Conservation (phyloP, 129 eudicot species). For the Rutidosis leptorrhynchoides region DNA sequence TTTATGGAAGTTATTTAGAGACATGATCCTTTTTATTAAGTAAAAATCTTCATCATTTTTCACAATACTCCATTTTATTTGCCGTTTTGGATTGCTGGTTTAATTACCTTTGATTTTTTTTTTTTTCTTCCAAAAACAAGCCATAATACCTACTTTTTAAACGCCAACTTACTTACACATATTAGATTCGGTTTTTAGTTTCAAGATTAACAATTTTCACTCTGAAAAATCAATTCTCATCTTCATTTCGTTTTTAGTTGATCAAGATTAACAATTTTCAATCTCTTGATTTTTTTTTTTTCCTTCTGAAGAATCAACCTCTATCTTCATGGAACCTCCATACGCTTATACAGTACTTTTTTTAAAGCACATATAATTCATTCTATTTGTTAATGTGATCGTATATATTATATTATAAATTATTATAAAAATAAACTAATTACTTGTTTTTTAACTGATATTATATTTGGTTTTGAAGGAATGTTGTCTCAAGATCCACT, state of each 20-base stretch:
- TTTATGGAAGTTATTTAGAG: too few species aligned
- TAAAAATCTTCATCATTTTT: neutral
- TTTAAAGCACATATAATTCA: too few species aligned
- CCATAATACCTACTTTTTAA: neutral
- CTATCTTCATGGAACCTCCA: neutral
- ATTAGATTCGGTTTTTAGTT: too few species aligned
- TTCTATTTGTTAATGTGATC: neutral
- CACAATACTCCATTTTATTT: neutral
- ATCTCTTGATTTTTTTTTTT: neutral
- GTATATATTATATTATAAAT: neutral
- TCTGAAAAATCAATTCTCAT: too few species aligned
- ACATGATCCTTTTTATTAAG: neutral
- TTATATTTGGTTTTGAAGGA: constrained; percentile 27
- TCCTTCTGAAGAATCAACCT: neutral
- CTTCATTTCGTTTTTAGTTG: neutral
- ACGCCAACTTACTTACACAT: neutral
- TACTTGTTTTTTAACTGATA: too few species aligned
- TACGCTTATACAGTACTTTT: neutral
- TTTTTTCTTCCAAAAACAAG: neutral
- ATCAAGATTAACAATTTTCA: neutral
- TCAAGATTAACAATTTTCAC: too few species aligned
- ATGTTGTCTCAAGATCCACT: constrained; percentile 46
- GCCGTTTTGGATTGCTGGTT: neutral
- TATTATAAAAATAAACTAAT: too few species aligned
- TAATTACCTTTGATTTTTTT: neutral